These are phyloP conservation scores for Voacanga thouarsii DNA, from an alignment of 257 asterid genomes.

Conservation along the genomic window DNA sequence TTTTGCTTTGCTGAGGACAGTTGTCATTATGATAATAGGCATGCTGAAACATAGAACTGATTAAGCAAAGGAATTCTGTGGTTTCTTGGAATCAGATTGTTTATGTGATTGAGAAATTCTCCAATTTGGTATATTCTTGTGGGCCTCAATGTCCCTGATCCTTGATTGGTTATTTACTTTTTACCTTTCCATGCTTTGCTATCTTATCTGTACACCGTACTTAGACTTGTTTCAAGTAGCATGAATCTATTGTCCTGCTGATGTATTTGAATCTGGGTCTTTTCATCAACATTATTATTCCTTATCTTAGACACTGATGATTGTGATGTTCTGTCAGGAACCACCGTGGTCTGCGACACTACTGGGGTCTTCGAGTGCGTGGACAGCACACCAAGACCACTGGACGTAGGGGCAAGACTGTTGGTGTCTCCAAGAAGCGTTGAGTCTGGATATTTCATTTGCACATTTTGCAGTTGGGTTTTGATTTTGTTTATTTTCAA, in stretches of 20 bases:
- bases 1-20: background rate
- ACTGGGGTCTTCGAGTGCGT: conserved; percentile 94
- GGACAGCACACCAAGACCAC: conserved; percentile 98
- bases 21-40: background rate
- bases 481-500: background rate
- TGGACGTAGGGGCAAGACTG: conserved; percentile 93
- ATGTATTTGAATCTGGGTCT: background rate
- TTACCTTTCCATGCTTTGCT: background rate
- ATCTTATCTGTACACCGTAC: background rate
- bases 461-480: background rate
- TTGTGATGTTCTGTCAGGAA: conserved; percentile 36
- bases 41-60: background rate
- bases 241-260: background rate
- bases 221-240: background rate
- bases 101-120: background rate
- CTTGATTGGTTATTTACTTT: background rate
- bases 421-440: conserved; percentile 96
- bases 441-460: conserved; percentile 15
- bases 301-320: background rate
- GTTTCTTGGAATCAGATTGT: background rate
- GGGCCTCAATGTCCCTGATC: too few relatives aligned
- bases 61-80: too few relatives aligned
- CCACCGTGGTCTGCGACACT: conserved; percentile 94
- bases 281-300: background rate
- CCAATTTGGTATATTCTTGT: background rate